Conservation (phyloP, 345 rosid genomes). For the Moricandia moricandioides region DNA sequence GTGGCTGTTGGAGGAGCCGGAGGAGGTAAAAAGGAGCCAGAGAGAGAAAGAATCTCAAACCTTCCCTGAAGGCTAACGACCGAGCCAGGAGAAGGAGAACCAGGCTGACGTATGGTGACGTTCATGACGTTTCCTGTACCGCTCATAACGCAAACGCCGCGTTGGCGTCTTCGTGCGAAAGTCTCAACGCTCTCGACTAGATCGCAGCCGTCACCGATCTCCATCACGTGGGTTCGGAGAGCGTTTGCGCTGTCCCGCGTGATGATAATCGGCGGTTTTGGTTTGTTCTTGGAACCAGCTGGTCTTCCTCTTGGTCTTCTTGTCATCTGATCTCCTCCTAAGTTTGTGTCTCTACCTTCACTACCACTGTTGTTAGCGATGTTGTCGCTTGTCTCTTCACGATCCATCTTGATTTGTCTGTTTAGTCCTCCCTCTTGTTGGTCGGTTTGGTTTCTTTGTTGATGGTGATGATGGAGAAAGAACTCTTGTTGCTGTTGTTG, state of each 20-base stretch:
- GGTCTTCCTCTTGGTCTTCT: slow-evolving; percentile 91
- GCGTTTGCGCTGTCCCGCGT: slow-evolving; percentile 96
- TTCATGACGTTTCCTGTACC: slow-evolving; percentile 89
- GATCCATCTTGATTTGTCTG: slow-evolving; percentile 52
- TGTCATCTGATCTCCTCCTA: slow-evolving; percentile 9
- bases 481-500: slow-evolving; percentile 43
- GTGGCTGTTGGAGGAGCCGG: slow-evolving; percentile 97
- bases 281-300: slow-evolving; percentile 92
- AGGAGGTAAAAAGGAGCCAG: slow-evolving; percentile 92
- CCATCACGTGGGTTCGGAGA: slow-evolving; percentile 86
- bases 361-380: too few relatives aligned
- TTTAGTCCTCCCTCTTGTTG: slow-evolving; percentile 39
- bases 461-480: slow-evolving; percentile 47
- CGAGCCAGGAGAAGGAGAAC: slow-evolving; percentile 67
- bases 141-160: slow-evolving; percentile 92
- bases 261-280: slow-evolving; percentile 90
- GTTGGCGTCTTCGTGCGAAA: slow-evolving; percentile 80
- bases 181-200: slow-evolving; percentile 81
- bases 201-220: slow-evolving; percentile 88
- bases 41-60: slow-evolving; percentile 83
- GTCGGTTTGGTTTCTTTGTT: slow-evolving; percentile 64
- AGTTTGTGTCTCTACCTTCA: too few relatives aligned
- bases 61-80: slow-evolving; percentile 81
- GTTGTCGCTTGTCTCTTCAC: slow-evolving; percentile 39
- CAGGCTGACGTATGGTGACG: slow-evolving; percentile 89